Percentiles rank a stretch among this genome's conserved stretches.
These are phyloP conservation scores for Camellia japonica DNA, from an alignment of 148 eudicot species.

Conservation along the genomic window DNA sequence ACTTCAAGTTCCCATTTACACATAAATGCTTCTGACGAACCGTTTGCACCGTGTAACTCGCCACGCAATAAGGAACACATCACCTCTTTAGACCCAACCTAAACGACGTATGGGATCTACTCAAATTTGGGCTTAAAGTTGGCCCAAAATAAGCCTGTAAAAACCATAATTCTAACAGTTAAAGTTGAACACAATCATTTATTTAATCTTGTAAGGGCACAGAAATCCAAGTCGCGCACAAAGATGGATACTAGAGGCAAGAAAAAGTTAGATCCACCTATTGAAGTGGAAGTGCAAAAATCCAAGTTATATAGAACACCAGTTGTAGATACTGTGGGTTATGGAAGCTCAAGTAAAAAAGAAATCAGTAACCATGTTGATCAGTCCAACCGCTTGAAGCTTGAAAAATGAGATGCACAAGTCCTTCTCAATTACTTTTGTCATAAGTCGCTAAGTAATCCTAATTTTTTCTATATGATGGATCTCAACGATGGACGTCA, in stretches of 20 bases:
- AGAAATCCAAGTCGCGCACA: conserved; percentile 71
- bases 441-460: conserved; percentile 53
- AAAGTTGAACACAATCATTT: conserved; percentile 84
- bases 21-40: too few relatives aligned
- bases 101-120: too few relatives aligned
- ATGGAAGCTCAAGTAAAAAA: conserved; percentile 39
- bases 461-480: conserved; percentile 71
- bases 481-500: conserved; percentile 74
- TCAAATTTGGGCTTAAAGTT: too few relatives aligned
- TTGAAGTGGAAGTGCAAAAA: conserved; percentile 70
- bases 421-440: conserved; percentile 50
- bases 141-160: too few relatives aligned
- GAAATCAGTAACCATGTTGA: conserved; percentile 33
- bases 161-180: too few relatives aligned
- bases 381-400: conserved; percentile 45
- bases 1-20: too few relatives aligned
- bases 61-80: too few relatives aligned
- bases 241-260: conserved; percentile 56
- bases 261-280: conserved; percentile 48
- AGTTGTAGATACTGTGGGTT: conserved; percentile 34
- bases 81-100: too few relatives aligned
- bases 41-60: too few relatives aligned
- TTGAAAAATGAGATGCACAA: conserved; percentile 46
- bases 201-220: conserved; percentile 73
- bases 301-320: conserved; percentile 71